A percentile compares a stretch with the other conserved stretches of the same genome.
Conservation (phyloP, 495 filamentous ascomycete genomes). For the Penicillium bovifimosum region DNA sequence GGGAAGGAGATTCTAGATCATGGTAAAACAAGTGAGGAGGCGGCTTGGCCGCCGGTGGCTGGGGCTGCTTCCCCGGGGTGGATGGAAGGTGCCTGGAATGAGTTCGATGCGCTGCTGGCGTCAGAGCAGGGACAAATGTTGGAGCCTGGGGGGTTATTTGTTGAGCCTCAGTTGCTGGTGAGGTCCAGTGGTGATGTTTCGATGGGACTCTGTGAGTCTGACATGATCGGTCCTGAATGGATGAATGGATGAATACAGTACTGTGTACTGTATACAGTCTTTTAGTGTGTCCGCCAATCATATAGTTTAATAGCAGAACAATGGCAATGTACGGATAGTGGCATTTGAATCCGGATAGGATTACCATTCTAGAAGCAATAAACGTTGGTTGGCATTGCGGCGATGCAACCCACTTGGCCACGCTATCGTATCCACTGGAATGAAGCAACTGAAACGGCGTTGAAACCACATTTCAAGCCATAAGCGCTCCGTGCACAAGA, state of each 20-base stretch:
- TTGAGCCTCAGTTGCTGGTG: slow-evolving; percentile 17
- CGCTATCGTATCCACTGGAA: neutral
- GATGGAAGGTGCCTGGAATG: slow-evolving; percentile 28
- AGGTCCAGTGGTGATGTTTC: neutral
- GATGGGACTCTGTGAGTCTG: neutral
- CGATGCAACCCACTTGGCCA: slow-evolving; percentile 1
- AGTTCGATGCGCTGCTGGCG: slow-evolving; percentile 36
- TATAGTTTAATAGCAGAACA: neutral
- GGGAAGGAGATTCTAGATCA: slow-evolving; percentile 4
- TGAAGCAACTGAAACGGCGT: neutral
- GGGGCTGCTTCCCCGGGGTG: slow-evolving; percentile 1
- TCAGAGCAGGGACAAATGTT: slow-evolving; percentile 20
- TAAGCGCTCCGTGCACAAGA: neutral
- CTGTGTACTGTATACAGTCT: too few relatives aligned
- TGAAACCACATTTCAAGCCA: slow-evolving; percentile 1
- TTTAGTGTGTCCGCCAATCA: too few relatives aligned
- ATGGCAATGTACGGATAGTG: too few relatives aligned
- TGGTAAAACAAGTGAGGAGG: slow-evolving; percentile 3
- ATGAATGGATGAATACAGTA: too few relatives aligned
- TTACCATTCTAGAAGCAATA: neutral
- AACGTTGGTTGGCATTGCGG: neutral
- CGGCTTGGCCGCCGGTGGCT: slow-evolving; percentile 10
- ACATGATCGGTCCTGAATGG: too few relatives aligned
- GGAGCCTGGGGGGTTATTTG: slow-evolving; percentile 6
- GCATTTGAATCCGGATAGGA: neutral